Conservation (phyloP, 176 grass and related monocot species). For the Oryza nivara region DNA sequence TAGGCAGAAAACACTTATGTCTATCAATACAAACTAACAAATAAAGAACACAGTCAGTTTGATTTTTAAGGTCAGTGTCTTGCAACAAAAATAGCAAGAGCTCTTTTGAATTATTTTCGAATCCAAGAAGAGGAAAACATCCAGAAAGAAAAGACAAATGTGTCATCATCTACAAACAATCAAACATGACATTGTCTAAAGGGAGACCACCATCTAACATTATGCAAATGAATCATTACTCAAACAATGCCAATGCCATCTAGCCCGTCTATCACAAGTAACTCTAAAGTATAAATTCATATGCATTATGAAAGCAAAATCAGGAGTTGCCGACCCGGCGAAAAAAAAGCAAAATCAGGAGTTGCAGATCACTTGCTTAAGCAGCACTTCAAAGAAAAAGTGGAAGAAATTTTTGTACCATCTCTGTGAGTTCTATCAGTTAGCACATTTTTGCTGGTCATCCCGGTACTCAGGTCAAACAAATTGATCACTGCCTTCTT, state of each 20-base stretch:
- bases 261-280: conserved; percentile 22
- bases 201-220: conserved; percentile 27
- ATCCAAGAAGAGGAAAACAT: background rate
- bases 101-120: conserved; percentile 3
- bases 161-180: background rate
- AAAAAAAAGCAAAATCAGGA: conserved; percentile 17
- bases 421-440: conserved; percentile 52
- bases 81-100: conserved; percentile 24
- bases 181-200: background rate
- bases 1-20: background rate
- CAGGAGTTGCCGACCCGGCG: background rate
- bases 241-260: background rate
- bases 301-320: conserved; percentile 10
- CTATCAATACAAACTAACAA: background rate
- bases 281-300: background rate
- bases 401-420: conserved; percentile 38
- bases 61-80: conserved; percentile 3
- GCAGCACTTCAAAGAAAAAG: background rate
- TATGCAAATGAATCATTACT: conserved; percentile 29
- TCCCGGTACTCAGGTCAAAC: conserved; percentile 62
- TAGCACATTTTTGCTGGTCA: conserved; percentile 51
- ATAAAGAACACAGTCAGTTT: background rate
- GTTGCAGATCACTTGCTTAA: conserved; percentile 26
- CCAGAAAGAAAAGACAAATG: conserved; percentile 36
- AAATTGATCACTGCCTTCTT: conserved; percentile 61